Percentiles rank a stretch among this genome's conserved stretches.
Evolutionary conservation across 352 stramenopile species (phyloP).

Genomic region (Globisporangium alternatum): DNA sequence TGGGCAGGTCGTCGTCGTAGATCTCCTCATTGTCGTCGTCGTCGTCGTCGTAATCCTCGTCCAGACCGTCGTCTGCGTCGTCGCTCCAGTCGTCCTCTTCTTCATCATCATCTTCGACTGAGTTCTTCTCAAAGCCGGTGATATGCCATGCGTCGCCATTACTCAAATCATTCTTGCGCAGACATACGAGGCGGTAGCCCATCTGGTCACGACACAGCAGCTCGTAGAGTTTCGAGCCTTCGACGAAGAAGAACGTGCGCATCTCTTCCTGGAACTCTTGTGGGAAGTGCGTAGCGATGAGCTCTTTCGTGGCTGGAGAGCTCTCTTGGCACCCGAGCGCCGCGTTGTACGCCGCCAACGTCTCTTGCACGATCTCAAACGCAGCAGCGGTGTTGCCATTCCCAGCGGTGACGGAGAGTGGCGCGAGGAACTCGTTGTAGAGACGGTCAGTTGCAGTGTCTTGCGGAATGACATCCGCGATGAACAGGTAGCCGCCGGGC

Average conservation of each 20-base stretch:
- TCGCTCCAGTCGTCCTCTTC: slow-evolving; percentile 31
- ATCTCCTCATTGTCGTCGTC: slow-evolving; percentile 52
- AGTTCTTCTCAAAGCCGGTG: slow-evolving; percentile 16
- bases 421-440: slow-evolving; percentile 35
- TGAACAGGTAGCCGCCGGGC: slow-evolving; percentile 51
- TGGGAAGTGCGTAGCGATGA: slow-evolving; percentile 43
- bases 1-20: slow-evolving; percentile 65
- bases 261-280: slow-evolving; percentile 52
- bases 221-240: slow-evolving; percentile 43
- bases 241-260: slow-evolving; percentile 50
- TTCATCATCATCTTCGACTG: slow-evolving; percentile 15
- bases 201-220: slow-evolving; percentile 43
- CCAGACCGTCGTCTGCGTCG: slow-evolving; percentile 15
- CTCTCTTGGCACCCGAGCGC: slow-evolving; percentile 40
- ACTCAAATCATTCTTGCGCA: slow-evolving; percentile 23
- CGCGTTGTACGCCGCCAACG: slow-evolving; percentile 40
- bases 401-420: slow-evolving; percentile 17
- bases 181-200: slow-evolving; percentile 48
- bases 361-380: slow-evolving; percentile 53
- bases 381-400: slow-evolving; percentile 4
- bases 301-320: slow-evolving; percentile 25
- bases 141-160: slow-evolving; percentile 9
- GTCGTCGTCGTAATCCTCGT: slow-evolving; percentile 29
- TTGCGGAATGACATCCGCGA: slow-evolving; percentile 68
- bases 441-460: slow-evolving; percentile 35